A percentile compares a stretch with the other conserved stretches of the same genome.
Conservation (phyloP, 2,329 filamentous ascomycete species). For the Cryoendolithus antarcticus region DNA sequence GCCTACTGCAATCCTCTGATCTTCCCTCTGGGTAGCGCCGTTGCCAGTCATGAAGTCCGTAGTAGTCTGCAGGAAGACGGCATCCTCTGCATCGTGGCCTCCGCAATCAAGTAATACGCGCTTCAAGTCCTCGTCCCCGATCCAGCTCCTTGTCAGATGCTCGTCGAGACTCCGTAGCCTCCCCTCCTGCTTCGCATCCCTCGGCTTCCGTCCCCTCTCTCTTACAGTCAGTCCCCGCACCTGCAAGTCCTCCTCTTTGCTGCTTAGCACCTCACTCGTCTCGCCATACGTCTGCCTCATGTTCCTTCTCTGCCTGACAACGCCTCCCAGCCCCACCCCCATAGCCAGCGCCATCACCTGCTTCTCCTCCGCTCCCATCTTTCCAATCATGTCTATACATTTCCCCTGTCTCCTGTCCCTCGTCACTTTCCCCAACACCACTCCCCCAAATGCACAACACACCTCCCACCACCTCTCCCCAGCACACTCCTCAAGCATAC, state of each 20-base stretch:
- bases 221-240: constrained; percentile 33
- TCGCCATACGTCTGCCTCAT: no score
- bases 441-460: constrained; percentile 69
- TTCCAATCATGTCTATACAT: constrained; percentile 40
- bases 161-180: constrained; percentile 36
- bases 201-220: constrained; percentile 5
- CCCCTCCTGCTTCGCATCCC: constrained; percentile 17
- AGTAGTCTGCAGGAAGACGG: constrained; percentile 43
- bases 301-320: neutral
- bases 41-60: neutral
- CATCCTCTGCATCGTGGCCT: constrained; percentile 42
- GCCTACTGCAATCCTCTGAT: constrained; percentile 36
- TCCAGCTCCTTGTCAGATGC: constrained; percentile 60
- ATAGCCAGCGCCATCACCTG: no score
- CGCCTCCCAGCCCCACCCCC: no score
- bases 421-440: constrained; percentile 58
- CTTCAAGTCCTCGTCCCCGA: constrained; percentile 63
- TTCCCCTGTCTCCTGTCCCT: constrained; percentile 43
- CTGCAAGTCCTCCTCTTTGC: constrained; percentile 36
- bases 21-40: neutral
- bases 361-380: neutral
- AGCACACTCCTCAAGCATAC: constrained; percentile 92
- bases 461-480: constrained; percentile 84
- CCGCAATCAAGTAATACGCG: constrained; percentile 59
- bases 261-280: no score